These are phyloP conservation scores for Xerophyta viscosa DNA, from an alignment of 106 monocot species.

Conservation along the genomic window DNA sequence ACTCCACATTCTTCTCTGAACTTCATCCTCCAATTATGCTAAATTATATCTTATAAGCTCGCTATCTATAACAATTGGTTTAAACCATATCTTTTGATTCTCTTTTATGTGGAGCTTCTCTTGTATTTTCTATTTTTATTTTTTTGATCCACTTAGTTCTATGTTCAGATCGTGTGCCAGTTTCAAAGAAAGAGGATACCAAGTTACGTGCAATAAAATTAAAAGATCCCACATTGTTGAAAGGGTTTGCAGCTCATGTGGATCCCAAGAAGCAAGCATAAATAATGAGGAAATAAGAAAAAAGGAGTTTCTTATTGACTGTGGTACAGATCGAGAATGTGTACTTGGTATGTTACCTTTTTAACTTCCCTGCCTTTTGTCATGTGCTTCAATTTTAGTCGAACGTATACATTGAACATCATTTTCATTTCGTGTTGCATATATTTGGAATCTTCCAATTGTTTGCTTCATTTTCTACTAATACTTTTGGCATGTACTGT, in stretches of 20 bases:
- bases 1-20: too few species aligned
- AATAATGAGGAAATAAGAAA: slow-evolving; percentile 18
- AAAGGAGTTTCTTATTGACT: slow-evolving; percentile 49
- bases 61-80: too few species aligned
- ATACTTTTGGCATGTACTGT: too few species aligned
- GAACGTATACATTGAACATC: background rate
- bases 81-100: too few species aligned
- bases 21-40: too few species aligned
- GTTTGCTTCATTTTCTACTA: too few species aligned
- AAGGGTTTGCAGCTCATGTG: slow-evolving; percentile 26
- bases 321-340: slow-evolving; percentile 68
- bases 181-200: slow-evolving; percentile 12
- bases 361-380: background rate
- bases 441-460: too few species aligned
- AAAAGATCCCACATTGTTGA: slow-evolving; percentile 2
- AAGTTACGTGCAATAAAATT: slow-evolving; percentile 1
- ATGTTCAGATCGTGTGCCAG: slow-evolving; percentile 15
- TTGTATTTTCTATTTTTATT: too few species aligned
- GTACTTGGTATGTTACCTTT: slow-evolving; percentile 50
- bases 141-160: background rate
- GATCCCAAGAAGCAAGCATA: slow-evolving; percentile 18
- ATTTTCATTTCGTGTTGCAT: background rate
- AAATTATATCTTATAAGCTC: too few species aligned
- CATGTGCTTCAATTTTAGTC: background rate
- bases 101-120: too few species aligned